A percentile compares a stretch with the other conserved stretches of the same genome.
Evolutionary conservation across 805 yeast genomes (phyloP).

Genomic region (Hanseniaspora pseudoguilliermondii): DNA sequence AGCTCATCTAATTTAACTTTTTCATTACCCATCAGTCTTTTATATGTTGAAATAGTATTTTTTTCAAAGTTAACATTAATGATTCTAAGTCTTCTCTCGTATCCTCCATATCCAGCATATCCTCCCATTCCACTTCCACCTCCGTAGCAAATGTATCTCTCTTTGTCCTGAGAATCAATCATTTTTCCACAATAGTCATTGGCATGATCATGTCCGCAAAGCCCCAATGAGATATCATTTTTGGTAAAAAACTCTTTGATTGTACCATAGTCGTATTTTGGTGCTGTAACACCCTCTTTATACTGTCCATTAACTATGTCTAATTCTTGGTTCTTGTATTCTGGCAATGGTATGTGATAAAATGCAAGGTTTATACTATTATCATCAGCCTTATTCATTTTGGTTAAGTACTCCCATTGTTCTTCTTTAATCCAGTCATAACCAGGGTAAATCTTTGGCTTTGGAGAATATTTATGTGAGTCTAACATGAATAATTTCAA

Average conservation of each 20-base stretch:
- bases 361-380: conserved; percentile 61
- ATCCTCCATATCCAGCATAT: conserved; percentile 85
- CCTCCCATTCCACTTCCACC: conserved; percentile 95
- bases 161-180: conserved; percentile 23
- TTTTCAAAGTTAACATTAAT: conserved; percentile 44
- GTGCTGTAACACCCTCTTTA: conserved; percentile 71
- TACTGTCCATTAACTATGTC: conserved; percentile 41
- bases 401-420: conserved; percentile 49
- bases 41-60: neutral
- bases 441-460: conserved; percentile 57
- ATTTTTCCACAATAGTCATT: conserved; percentile 78
- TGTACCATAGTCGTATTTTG: conserved; percentile 37
- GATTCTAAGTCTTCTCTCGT: conserved; percentile 62
- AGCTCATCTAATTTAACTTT: conserved; percentile 1
- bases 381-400: conserved; percentile 28
- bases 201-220: conserved; percentile 92
- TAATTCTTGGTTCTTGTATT: conserved; percentile 31
- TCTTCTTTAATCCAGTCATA: conserved; percentile 74
- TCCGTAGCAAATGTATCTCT: conserved; percentile 80
- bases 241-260: conserved; percentile 22
- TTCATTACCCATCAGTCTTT: conserved; percentile 6
- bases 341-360: conserved; percentile 89
- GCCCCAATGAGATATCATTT: conserved; percentile 52
- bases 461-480: conserved; percentile 61
- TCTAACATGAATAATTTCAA: conserved; percentile 66